Conservation (phyloP, 2,329 filamentous ascomycete genomes). For the Exophiala dermatitidis region DNA sequence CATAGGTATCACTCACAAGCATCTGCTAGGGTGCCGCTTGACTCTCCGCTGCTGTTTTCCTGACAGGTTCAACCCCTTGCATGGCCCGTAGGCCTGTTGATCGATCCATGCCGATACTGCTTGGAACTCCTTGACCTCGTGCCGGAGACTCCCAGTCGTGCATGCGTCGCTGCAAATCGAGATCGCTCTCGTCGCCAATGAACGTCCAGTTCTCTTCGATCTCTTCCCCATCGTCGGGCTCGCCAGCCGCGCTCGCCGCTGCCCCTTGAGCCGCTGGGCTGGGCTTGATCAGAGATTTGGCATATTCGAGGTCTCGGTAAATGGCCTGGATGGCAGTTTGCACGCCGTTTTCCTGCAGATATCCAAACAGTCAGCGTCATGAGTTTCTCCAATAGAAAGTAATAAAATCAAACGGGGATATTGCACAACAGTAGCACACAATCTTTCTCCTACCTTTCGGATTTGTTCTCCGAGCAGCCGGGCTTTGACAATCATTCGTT, state of each 20-base stretch:
- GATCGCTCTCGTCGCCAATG: slow-evolving; percentile 57
- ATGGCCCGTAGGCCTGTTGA: slow-evolving; percentile 11
- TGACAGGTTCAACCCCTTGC: slow-evolving; percentile 19
- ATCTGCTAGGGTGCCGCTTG: not conserved
- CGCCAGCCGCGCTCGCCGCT: slow-evolving; percentile 27
- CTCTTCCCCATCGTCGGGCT: slow-evolving; percentile 38
- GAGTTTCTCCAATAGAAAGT: too few species aligned
- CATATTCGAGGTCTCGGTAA: slow-evolving; percentile 92
- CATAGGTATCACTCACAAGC: too few species aligned
- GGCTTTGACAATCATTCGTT: slow-evolving; percentile 87
- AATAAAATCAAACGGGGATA: too few species aligned
- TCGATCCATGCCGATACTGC: slow-evolving; percentile 15
- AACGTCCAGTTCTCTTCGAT: slow-evolving; percentile 89
- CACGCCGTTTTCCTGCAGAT: slow-evolving; percentile 73
- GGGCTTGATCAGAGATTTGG: slow-evolving; percentile 71
- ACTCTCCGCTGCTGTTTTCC: slow-evolving; percentile 9
- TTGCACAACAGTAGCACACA: too few species aligned
- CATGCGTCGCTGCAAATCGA: slow-evolving; percentile 34
- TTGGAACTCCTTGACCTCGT: slow-evolving; percentile 11
- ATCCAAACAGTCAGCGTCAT: too few species aligned
- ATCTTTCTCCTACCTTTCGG: slow-evolving; percentile 56
- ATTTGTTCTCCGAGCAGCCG: slow-evolving; percentile 77
- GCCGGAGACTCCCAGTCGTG: slow-evolving; percentile 27
- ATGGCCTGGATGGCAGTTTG: slow-evolving; percentile 82
- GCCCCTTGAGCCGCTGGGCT: slow-evolving; percentile 30